A percentile compares a stretch with the other conserved stretches of the same genome.
These are phyloP conservation scores for Achaetomiella virescens DNA, from an alignment of 495 filamentous ascomycete genomes.

Conservation along the genomic window DNA sequence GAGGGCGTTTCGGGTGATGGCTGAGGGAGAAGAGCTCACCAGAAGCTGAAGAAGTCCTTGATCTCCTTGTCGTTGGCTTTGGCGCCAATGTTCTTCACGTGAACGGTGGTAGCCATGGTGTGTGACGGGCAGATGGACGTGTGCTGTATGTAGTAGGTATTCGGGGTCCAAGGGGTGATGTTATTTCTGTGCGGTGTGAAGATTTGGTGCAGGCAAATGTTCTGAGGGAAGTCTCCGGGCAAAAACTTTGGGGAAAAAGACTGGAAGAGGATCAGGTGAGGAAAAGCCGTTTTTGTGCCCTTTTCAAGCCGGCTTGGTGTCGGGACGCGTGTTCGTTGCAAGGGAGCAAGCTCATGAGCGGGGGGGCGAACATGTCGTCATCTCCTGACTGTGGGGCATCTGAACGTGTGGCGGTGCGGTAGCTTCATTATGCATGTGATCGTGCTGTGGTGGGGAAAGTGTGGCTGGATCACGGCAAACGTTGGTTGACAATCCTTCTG, in stretches of 20 bases:
- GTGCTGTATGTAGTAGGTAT: no score
- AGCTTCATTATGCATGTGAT: not conserved
- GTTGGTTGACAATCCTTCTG: no score
- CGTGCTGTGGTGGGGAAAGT: not conserved
- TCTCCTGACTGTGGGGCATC: constrained; percentile 15
- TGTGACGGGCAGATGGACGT: no score
- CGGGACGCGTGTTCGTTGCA: constrained; percentile 13
- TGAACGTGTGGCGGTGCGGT: not conserved
- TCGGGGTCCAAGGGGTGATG: no score
- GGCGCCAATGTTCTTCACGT: constrained; percentile 74
- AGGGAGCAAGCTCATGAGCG: not conserved
- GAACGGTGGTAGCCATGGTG: constrained; percentile 33
- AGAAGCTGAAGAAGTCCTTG: constrained; percentile 97
- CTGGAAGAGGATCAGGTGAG: no score
- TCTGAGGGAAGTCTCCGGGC: not conserved
- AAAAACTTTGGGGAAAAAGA: not conserved
- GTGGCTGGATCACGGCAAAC: not conserved
- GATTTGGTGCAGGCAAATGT: not conserved
- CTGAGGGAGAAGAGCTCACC: constrained; percentile 49
- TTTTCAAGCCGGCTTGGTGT: not conserved
- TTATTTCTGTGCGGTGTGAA: no score
- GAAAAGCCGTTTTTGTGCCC: not conserved
- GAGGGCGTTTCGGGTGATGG: not conserved
- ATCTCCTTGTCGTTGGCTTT: constrained; percentile 84
- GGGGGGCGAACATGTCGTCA: constrained; percentile 26